Percentiles rank a stretch among this genome's conserved stretches.
Evolutionary conservation across 2,329 filamentous ascomycete genomes (phyloP).

Genomic region (Penicillium hesseltinei): DNA sequence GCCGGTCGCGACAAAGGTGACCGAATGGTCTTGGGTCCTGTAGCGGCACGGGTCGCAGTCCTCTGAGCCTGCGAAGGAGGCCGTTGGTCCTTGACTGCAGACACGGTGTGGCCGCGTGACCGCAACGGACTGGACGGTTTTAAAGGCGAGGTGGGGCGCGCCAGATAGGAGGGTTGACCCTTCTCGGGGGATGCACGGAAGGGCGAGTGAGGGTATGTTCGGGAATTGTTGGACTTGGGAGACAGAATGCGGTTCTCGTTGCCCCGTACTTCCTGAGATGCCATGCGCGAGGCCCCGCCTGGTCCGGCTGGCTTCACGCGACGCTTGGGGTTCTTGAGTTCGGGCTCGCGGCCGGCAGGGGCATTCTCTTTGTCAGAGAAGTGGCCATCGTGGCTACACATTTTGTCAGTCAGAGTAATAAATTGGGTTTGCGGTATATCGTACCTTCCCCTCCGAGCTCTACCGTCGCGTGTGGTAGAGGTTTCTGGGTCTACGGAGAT

Average conservation of each 20-base stretch:
- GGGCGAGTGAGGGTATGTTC: slow-evolving; percentile 61
- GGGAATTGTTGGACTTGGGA: slow-evolving; percentile 77
- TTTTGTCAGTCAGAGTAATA: not conserved
- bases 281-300: slow-evolving; percentile 40
- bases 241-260: slow-evolving; percentile 66
- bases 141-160: slow-evolving; percentile 61
- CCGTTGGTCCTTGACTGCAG: slow-evolving; percentile 27
- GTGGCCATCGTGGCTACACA: slow-evolving; percentile 59
- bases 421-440: slow-evolving; percentile 7
- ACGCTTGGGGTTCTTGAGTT: slow-evolving; percentile 70
- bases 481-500: slow-evolving; percentile 33
- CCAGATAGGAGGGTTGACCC: slow-evolving; percentile 52
- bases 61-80: slow-evolving; percentile 31
- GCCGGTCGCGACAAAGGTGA: slow-evolving; percentile 37
- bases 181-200: slow-evolving; percentile 46
- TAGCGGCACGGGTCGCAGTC: slow-evolving; percentile 32
- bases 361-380: slow-evolving; percentile 75
- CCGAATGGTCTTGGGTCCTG: slow-evolving; percentile 28
- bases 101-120: slow-evolving; percentile 26
- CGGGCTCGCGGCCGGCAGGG: slow-evolving; percentile 33
- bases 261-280: slow-evolving; percentile 44
- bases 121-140: slow-evolving; percentile 52
- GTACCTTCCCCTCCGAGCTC: slow-evolving; percentile 35
- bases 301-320: slow-evolving; percentile 46
- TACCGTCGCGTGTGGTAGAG: slow-evolving; percentile 29